phyloP scores from a whole-genome alignment of 2,329 filamentous ascomycete genomes.

The Microdochium nivale region DNA sequence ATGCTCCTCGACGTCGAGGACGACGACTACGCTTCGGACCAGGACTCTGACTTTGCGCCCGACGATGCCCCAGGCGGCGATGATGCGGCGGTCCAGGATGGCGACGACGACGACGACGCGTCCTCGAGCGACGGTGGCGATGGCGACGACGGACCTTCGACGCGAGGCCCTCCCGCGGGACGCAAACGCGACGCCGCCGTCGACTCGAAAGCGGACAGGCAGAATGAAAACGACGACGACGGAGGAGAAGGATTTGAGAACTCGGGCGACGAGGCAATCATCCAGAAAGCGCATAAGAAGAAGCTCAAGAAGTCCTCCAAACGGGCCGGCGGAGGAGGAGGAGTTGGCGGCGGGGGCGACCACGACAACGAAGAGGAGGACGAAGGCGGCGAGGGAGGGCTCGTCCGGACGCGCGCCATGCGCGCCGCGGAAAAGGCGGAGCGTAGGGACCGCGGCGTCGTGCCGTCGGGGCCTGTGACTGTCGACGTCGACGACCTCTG shows the following conservation, averaged over 20 bases:
- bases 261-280: conserved; percentile 65
- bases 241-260: conserved; percentile 50
- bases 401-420: conserved; percentile 67
- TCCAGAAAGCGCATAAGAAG: conserved; percentile 44
- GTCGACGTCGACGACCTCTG: conserved; percentile 65
- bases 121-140: conserved; percentile 59
- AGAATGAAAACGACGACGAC: conserved; percentile 16
- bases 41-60: conserved; percentile 68
- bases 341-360: conserved; percentile 8
- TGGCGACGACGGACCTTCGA: conserved; percentile 8
- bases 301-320: conserved; percentile 34
- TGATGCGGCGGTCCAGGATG: conserved; percentile 18
- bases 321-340: conserved; percentile 25
- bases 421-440: conserved; percentile 58
- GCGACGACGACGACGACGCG: conserved; percentile 43
- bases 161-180: conserved; percentile 11
- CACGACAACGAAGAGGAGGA: conserved; percentile 33
- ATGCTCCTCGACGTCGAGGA: conserved; percentile 12
- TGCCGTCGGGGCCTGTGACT: conserved; percentile 51
- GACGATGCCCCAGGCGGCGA: conserved; percentile 30
- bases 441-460: conserved; percentile 32
- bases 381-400: conserved; percentile 48
- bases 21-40: conserved; percentile 57
- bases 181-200: conserved; percentile 12
- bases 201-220: not conserved